A percentile compares a stretch with the other conserved stretches of the same genome.
Conservation (phyloP, 2,329 filamentous ascomycete genomes). For the Leptographium radiaticola region DNA sequence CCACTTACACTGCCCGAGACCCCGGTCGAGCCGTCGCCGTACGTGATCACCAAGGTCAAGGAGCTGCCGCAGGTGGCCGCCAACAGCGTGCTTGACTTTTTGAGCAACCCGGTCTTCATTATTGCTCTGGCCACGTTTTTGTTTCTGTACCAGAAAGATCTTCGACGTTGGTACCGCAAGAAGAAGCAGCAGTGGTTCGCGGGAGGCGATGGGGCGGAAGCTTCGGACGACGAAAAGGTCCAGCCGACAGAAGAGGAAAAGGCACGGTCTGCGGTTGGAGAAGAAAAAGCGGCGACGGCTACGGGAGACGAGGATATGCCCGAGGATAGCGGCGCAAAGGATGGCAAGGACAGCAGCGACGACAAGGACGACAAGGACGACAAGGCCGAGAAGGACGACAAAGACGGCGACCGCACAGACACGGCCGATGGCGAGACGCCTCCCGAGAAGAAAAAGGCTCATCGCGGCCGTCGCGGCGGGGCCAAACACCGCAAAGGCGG, state of each 20-base stretch:
- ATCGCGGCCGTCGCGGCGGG: slow-evolving; percentile 59
- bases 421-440: slow-evolving; percentile 23
- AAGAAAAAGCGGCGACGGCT: too few relatives aligned
- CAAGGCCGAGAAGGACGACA: too few relatives aligned
- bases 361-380: background rate
- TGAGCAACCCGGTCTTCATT: slow-evolving; percentile 41
- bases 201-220: background rate
- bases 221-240: background rate
- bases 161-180: slow-evolving; percentile 11
- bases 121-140: slow-evolving; percentile 30
- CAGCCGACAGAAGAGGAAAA: too few relatives aligned
- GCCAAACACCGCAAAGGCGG: slow-evolving; percentile 48
- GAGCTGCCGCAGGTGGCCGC: slow-evolving; percentile 35
- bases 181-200: slow-evolving; percentile 7
- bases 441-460: slow-evolving; percentile 47
- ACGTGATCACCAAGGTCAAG: slow-evolving; percentile 36
- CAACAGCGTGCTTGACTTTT: slow-evolving; percentile 38
- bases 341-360: too few relatives aligned
- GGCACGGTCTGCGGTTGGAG: too few relatives aligned
- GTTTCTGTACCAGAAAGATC: slow-evolving; percentile 23
- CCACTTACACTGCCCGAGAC: slow-evolving; percentile 10
- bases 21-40: slow-evolving; percentile 21
- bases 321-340: too few relatives aligned
- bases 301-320: too few relatives aligned
- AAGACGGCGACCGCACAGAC: background rate